Evolutionary conservation across 371 early-diverging fungal species (phyloP).

Genomic region (Circinella umbellata): DNA sequence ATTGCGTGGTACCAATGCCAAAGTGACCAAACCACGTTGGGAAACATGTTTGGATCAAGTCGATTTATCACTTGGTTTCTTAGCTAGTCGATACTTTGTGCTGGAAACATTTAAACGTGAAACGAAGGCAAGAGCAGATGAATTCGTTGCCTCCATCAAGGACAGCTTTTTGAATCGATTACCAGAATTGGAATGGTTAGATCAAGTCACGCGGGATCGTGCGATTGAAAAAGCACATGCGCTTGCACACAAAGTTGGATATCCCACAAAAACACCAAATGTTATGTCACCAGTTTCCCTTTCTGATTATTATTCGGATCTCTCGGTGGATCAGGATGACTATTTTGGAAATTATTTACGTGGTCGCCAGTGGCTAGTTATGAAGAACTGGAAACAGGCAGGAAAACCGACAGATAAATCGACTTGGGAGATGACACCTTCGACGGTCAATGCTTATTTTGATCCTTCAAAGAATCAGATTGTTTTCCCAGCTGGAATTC

Average conservation of each 20-base stretch:
- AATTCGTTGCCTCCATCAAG: constrained; percentile 39
- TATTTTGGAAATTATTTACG: constrained; percentile 53
- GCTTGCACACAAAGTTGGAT: constrained; percentile 54
- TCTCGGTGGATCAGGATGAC: constrained; percentile 30
- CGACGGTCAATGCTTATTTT: constrained; percentile 70
- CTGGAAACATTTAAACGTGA: constrained; percentile 47
- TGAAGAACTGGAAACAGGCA: constrained; percentile 29
- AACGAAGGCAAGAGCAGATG: constrained; percentile 25
- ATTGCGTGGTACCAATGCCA: constrained; percentile 35
- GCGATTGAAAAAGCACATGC: constrained; percentile 52
- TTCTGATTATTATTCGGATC: constrained; percentile 41
- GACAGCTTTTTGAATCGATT: constrained; percentile 45
- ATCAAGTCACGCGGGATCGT: constrained; percentile 43
- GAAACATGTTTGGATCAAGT: constrained; percentile 48
- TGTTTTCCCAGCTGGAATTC: constrained; percentile 65
- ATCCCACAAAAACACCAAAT: constrained; percentile 53
- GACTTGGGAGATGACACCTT: constrained; percentile 62
- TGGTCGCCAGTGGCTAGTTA: constrained; percentile 24
- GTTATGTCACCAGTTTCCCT: constrained; percentile 48
- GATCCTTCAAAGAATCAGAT: constrained; percentile 57
- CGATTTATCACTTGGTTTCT: constrained; percentile 48
- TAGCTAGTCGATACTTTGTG: constrained; percentile 62
- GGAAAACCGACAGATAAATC: constrained; percentile 50
- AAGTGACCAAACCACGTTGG: constrained; percentile 40
- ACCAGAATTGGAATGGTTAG: constrained; percentile 55